phyloP scores from a whole-genome alignment of 768 basidiomycete genomes.

The Mycena latifolia region DNA sequence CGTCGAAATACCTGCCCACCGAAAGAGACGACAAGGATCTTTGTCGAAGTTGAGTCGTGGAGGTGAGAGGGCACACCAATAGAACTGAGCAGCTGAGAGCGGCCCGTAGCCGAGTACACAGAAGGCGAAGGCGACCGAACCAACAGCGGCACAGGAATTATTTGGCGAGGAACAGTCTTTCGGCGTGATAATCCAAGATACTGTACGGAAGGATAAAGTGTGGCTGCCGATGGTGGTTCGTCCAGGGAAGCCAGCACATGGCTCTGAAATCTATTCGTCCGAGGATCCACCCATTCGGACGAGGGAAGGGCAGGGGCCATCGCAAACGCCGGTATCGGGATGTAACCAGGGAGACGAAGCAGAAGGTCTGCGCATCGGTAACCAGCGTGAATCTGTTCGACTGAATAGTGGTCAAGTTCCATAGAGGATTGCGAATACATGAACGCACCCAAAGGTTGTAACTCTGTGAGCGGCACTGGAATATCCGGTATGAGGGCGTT shows the following conservation, averaged over 20 bases:
- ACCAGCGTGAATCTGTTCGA: conserved; percentile 71
- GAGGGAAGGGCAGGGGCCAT: conserved; percentile 68
- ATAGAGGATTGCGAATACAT: neutral
- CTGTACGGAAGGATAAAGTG: conserved; percentile 58
- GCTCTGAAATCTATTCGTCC: conserved; percentile 57
- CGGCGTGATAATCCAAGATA: conserved; percentile 38
- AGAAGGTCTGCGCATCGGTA: conserved; percentile 81
- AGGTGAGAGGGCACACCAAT: conserved; percentile 69
- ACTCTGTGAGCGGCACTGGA: conserved; percentile 61
- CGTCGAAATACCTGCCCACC: conserved; percentile 81
- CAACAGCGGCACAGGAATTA: conserved; percentile 73
- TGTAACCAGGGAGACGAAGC: conserved; percentile 76
- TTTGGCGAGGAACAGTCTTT: conserved; percentile 50
- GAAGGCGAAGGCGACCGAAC: conserved; percentile 67
- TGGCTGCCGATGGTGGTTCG: conserved; percentile 42
- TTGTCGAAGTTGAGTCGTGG: conserved; percentile 61
- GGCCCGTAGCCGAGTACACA: conserved; percentile 66
- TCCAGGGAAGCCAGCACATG: conserved; percentile 59
- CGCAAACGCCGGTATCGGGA: conserved; percentile 83
- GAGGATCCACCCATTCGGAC: conserved; percentile 69
- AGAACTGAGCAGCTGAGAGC: conserved; percentile 64
- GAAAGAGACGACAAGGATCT: conserved; percentile 83
- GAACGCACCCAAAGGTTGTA: conserved; percentile 59
- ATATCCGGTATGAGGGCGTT: conserved; percentile 59
- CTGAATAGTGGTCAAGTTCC: conserved; percentile 37